Base-by-base conservation (phyloP, 345 rosid species). In the Eucalyptus caleyi region DNA sequence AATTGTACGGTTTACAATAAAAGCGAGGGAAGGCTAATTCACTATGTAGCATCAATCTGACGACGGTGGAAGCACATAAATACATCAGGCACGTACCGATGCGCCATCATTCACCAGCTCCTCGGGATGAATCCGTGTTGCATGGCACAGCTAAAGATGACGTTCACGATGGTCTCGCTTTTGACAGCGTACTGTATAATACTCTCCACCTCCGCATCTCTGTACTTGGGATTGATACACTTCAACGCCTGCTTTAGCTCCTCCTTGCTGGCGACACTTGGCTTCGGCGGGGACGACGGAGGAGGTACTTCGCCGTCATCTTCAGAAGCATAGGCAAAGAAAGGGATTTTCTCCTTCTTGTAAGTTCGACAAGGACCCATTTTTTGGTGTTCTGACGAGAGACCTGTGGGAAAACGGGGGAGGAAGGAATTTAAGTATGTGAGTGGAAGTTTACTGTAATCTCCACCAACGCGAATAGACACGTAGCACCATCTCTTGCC, bases 341-440 rank as follows among this genome's bases (percentile, higher is more conserved):
- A 77, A 45, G 81, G 56, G 37, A 53, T 53, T 42, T 34, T 90
- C 80, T 90, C 89, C 21, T 86, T 90, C 72, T 53, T 81, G 53
- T 90, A 90, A 81, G 86, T 77, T 77, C 89, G 91, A 77, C 91
- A 90, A 16, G 91, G 91, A 44, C 89, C 91, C 91, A 87, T 89
- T 19, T 19, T 9, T 45, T 8, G 72, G 32, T 72, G 60, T 7
- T 6, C 23, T 26, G 80, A 59, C 67, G 59, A 16, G 34, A 34
- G 45, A 12, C 40, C 11, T n/a, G 44, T 30, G 59, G 50, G 56
- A 23, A 47, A 45, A 77, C 47, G 45, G 47, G 83, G 83, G 83
- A 18, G 40, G 82, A 23, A 34, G 44, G 11, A 72, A 72, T 34
- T 72, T 37, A 77, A 72, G 47, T 19, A 37, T 6, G 45, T 2